Base-by-base conservation (phyloP, 306 rosid species). In the Trichosanthes truncata region DNA sequence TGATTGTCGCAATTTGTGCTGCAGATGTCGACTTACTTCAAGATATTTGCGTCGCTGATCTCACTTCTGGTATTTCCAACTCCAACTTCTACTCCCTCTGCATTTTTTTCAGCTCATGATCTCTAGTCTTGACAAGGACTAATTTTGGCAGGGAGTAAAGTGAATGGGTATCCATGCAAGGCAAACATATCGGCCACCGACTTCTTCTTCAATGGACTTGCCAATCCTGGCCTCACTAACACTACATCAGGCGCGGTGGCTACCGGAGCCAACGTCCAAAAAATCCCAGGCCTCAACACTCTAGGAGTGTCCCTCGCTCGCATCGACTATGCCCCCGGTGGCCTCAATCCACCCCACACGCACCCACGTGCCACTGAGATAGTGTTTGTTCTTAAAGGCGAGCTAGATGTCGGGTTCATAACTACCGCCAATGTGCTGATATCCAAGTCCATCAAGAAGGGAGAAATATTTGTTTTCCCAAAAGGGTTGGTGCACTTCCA, bases 301-400 rank as follows among this genome's bases (percentile, higher is more conserved):
- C 91, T 95, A 1, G 97, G 97, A 13, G 88, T 92, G 26, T 95
- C 98, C 4, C 13, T 95, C 35, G 57, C 98, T 5, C 84, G 97
- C 14, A 83, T 95, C 52, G 98, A 95, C 90, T 95, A 89, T 57
- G 97, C 95, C 20, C 90, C 95, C 0, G 92, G 97, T 12, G 98
- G 98, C 45, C 81, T 89, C 2, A 95, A 95, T 87, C 97, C 98
- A 8, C 97, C 98, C 1, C 98, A 95, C 97, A 89, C 96, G 0
- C 98, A 95, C 87, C 97, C 96, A 20, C 94, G 97, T 4, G 97
- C 98, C 84, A 92, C 98, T 0, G 98, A 94, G 84, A 71, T 95
- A 0, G 93, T 91, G 35, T 95, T 79, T 17, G 97, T 94, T 23
- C 91, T 92, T 0, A 85, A 90, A 49, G 98, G 97, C 0, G 76